A percentile compares a stretch with the other conserved stretches of the same genome.
Conservation (phyloP, 1,139 yeast genomes). For the Yamadazyma membranifaciens region DNA sequence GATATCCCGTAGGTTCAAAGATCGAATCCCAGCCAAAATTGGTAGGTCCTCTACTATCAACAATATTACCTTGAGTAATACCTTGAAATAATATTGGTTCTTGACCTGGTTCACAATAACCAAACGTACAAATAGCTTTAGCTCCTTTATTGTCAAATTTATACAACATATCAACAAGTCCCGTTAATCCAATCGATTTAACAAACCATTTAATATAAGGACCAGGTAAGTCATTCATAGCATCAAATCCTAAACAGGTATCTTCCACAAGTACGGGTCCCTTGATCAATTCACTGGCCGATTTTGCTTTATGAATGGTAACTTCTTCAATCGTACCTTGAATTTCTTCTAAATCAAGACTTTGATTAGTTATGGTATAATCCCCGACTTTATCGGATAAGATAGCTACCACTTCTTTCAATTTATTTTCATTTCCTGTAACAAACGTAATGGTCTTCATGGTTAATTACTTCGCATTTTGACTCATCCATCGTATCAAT, state of each 20-base stretch:
- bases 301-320: conserved; percentile 72
- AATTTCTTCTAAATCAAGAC: conserved; percentile 81
- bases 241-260: conserved; percentile 83
- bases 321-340: conserved; percentile 89
- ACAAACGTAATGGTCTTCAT: conserved; percentile 56
- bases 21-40: conserved; percentile 95
- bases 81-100: conserved; percentile 83
- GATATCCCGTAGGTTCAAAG: conserved; percentile 72
- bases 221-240: conserved; percentile 83
- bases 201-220: conserved; percentile 92
- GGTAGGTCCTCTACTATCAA: conserved; percentile 70
- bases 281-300: conserved; percentile 59
- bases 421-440: conserved; percentile 86
- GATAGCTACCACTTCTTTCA: conserved; percentile 78
- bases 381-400: conserved; percentile 55
- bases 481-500: no score
- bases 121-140: conserved; percentile 88
- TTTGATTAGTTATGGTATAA: conserved; percentile 53
- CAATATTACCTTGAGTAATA: conserved; percentile 75
- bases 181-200: conserved; percentile 65
- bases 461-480: no score
- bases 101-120: conserved; percentile 76
- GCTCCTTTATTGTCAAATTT: conserved; percentile 86
- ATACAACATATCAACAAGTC: conserved; percentile 71
- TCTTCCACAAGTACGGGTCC: conserved; percentile 95